Base-by-base conservation (phyloP, 2,329 filamentous ascomycete species). In the Colletotrichum tropicicola region DNA sequence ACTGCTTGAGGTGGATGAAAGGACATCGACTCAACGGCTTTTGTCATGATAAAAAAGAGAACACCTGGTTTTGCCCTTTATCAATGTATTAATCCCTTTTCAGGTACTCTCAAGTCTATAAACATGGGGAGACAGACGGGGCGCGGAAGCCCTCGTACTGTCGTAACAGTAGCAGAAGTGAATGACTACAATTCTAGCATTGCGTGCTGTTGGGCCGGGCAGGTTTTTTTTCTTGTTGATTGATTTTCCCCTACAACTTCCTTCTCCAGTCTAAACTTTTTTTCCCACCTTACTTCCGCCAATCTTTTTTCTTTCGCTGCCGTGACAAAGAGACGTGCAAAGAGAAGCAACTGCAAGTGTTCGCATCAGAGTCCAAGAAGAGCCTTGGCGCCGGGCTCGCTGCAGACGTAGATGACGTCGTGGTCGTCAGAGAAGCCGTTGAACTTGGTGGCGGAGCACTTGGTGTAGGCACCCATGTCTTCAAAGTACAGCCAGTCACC, bases 401-500 rank as follows among this genome's bases (percentile, higher is more conserved):
- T 98, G 77, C 91, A 97, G 71, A 98, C 91, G 76, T 98, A 98
- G 69, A 98, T 90, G 68, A 97, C 91, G 73, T 97, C 92, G 78
- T 99, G 96, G 71, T 89, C 86, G 79, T 98, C 93, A 58, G 90
- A 92, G 81, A 98, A 99, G 68, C 96, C 96, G 72, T 99, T 99
- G 90, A 99, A 99, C 75, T 92, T 90, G 61, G 96, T 99, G 68
- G 96, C 95, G 65, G 94, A 98, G 85, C 95, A 98, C 85, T 94
- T 97, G 72, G 96, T 98, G 80, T 99, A 99, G 23, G 96, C 95
- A 59, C 96, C 96, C 96, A 99, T 99, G 67, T 97, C 89, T 82
- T 98, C 93, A 79, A 99, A 99, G 83, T 97, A 99, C 58, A 99
- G 85, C 96, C 96, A 99, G 78, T 99, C 96, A 55, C 96, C 96